Conservation (phyloP, 768 basidiomycete genomes). For the Suillus americanus region DNA sequence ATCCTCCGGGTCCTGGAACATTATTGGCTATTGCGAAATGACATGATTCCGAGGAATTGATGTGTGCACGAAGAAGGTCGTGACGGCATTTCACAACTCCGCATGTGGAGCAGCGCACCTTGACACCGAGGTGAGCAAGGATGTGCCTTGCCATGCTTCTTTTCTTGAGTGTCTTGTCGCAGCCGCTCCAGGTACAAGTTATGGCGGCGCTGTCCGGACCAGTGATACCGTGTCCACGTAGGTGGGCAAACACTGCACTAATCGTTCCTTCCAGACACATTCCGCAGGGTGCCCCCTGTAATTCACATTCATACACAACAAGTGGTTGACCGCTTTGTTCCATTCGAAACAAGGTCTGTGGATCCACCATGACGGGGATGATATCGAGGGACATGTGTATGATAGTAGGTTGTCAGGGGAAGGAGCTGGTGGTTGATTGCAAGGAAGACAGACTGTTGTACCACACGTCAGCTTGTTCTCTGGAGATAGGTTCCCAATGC, state of each 20-base stretch:
- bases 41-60: neutral
- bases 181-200: conserved; percentile 5
- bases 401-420: neutral
- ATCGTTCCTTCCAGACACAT: conserved; percentile 5
- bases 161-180: conserved; percentile 2
- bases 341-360: neutral
- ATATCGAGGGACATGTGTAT: neutral
- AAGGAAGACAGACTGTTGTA: neutral
- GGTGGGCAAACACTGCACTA: conserved; percentile 2
- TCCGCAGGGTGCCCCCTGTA: neutral
- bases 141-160: conserved; percentile 10
- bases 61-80: neutral
- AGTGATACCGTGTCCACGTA: conserved; percentile 5
- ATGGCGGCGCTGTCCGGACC: neutral
- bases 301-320: neutral
- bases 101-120: conserved; percentile 1
- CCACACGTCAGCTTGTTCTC: neutral
- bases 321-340: neutral
- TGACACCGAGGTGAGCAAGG: conserved; percentile 4
- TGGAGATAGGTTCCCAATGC: neutral
- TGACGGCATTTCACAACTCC: neutral
- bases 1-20: neutral
- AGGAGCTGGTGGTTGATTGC: neutral
- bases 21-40: neutral
- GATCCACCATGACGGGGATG: neutral